phyloP scores from a whole-genome alignment of 495 filamentous ascomycete species.

The Penicillium coffeae region DNA sequence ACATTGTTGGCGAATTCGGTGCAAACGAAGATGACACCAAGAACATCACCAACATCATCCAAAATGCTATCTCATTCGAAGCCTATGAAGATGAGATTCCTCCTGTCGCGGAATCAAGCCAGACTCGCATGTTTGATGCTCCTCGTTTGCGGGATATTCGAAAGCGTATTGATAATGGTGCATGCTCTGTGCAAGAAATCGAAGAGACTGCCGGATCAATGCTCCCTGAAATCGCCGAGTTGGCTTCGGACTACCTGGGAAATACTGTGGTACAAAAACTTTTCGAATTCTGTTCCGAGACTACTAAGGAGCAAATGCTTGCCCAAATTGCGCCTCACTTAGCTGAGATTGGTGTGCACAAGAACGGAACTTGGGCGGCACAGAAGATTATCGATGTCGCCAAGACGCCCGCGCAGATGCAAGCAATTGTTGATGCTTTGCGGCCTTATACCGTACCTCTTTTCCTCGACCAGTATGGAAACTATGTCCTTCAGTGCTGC shows the following conservation, averaged over 20 bases:
- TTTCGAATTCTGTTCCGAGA: slow-evolving; percentile 92
- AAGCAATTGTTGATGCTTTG: slow-evolving; percentile 75
- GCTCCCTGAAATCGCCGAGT: slow-evolving; percentile 93
- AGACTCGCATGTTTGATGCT: slow-evolving; percentile 88
- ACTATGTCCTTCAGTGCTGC: slow-evolving; percentile 96
- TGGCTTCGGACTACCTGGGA: slow-evolving; percentile 91
- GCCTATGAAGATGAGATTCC: slow-evolving; percentile 79
- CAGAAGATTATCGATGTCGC: slow-evolving; percentile 99
- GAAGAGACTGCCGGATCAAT: slow-evolving; percentile 88
- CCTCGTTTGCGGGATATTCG: slow-evolving; percentile 94
- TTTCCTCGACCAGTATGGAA: slow-evolving; percentile 96
- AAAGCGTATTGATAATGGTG: slow-evolving; percentile 94
- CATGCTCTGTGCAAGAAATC: slow-evolving; percentile 78
- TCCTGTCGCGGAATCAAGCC: slow-evolving; percentile 81
- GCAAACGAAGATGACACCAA: slow-evolving; percentile 74
- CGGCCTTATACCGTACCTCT: slow-evolving; percentile 81
- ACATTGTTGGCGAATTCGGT: slow-evolving; percentile 86
- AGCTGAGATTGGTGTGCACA: slow-evolving; percentile 95
- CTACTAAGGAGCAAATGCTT: slow-evolving; percentile 88
- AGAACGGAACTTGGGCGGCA: slow-evolving; percentile 98
- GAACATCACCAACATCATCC: slow-evolving; percentile 69
- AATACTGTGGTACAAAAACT: slow-evolving; percentile 99
- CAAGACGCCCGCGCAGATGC: slow-evolving; percentile 78
- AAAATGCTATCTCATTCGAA: slow-evolving; percentile 69
- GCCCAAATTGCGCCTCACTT: slow-evolving; percentile 82